These are phyloP conservation scores for Sphagnum contortum DNA, from an alignment of 225 moss, liverwort and hornwort genomes.

Conservation along the genomic window DNA sequence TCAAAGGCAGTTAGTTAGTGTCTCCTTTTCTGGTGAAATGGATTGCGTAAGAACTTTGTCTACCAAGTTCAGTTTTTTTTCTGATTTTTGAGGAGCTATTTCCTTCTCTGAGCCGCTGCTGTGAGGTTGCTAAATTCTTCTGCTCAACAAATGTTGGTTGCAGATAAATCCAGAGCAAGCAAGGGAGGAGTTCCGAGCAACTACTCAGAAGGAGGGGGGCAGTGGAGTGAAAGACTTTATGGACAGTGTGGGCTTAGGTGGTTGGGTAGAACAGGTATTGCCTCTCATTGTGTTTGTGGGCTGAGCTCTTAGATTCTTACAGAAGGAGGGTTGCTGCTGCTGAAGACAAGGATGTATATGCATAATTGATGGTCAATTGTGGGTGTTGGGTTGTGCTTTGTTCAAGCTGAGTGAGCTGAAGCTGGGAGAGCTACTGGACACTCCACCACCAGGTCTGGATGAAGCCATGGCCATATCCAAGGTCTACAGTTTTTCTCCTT, in stretches of 20 bases:
- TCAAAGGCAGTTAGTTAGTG: too few relatives aligned
- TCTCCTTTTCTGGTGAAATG: too few relatives aligned
- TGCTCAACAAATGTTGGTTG: too few relatives aligned
- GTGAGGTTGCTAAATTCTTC: neutral
- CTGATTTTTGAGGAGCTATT: neutral
- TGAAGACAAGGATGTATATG: constrained; percentile 11
- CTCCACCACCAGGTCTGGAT: constrained; percentile 84
- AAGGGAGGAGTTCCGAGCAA: constrained; percentile 67
- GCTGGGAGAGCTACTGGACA: constrained; percentile 86
- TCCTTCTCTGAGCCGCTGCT: neutral
- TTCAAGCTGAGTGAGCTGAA: constrained; percentile 84
- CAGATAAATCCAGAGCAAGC: constrained; percentile 94
- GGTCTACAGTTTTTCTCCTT: constrained; percentile 14
- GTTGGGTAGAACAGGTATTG: constrained; percentile 86
- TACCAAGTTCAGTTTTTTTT: neutral
- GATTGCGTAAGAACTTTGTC: too few relatives aligned
- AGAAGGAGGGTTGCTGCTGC: constrained; percentile 1
- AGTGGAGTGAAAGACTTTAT: constrained; percentile 84
- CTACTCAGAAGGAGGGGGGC: constrained; percentile 62
- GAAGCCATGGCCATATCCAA: constrained; percentile 97
- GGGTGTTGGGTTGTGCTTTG: constrained; percentile 16
- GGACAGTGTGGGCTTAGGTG: constrained; percentile 91
- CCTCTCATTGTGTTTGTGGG: neutral
- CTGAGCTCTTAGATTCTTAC: neutral
- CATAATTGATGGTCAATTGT: constrained; percentile 1